Evolutionary conservation across 1,284 basidiomycete genomes (phyloP).

Genomic region (Ceratobasidium theobromae): DNA sequence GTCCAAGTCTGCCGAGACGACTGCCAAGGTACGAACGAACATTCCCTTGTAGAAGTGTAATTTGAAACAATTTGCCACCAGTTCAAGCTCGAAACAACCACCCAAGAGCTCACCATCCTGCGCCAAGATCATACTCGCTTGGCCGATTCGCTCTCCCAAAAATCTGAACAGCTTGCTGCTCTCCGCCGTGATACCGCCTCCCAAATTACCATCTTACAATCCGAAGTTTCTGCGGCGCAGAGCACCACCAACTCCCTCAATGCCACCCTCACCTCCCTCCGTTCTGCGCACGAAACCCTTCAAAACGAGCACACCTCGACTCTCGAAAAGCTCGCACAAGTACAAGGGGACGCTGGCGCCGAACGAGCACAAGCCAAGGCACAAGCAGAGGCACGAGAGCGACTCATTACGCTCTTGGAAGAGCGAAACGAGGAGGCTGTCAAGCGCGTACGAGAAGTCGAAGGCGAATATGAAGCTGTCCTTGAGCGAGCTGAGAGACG

Average conservation of each 20-base stretch:
- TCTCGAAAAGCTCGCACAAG: slow-evolving; percentile 66
- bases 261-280: slow-evolving; percentile 61
- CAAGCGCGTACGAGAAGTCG: slow-evolving; percentile 73
- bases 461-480: slow-evolving; percentile 73
- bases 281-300: slow-evolving; percentile 65
- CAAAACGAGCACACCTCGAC: slow-evolving; percentile 67
- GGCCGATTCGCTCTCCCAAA: slow-evolving; percentile 39
- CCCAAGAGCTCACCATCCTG: slow-evolving; percentile 74
- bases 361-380: slow-evolving; percentile 75
- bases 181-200: slow-evolving; percentile 73
- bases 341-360: slow-evolving; percentile 72
- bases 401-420: slow-evolving; percentile 78
- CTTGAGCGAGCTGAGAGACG: slow-evolving; percentile 66
- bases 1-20: slow-evolving; percentile 65
- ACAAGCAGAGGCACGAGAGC: slow-evolving; percentile 69
- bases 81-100: slow-evolving; percentile 78
- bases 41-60: not conserved
- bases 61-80: slow-evolving; percentile 40
- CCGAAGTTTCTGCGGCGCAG: slow-evolving; percentile 48
- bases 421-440: slow-evolving; percentile 78
- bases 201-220: slow-evolving; percentile 71
- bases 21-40: slow-evolving; percentile 58
- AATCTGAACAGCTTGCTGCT: slow-evolving; percentile 53
- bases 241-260: slow-evolving; percentile 53
- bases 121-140: slow-evolving; percentile 69